These are phyloP conservation scores for Terfezia boudieri DNA, from an alignment of 495 filamentous ascomycete genomes.

Conservation along the genomic window DNA sequence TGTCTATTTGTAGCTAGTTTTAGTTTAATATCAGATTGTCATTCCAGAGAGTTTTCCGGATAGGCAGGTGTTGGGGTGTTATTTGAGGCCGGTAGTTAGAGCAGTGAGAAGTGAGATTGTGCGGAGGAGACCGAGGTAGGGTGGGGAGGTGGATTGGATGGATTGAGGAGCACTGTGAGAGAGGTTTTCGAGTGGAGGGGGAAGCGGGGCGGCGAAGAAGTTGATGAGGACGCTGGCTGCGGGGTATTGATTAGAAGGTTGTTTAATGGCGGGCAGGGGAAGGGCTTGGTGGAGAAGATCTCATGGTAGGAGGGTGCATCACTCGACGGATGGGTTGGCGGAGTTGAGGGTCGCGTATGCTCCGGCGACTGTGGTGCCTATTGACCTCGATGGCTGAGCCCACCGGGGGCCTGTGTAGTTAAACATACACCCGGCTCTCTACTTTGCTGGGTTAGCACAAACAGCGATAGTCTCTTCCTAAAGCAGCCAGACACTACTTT, in stretches of 20 bases:
- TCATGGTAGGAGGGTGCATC: conserved; percentile 43
- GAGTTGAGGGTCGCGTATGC: conserved; percentile 61
- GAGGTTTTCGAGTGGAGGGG: too few species aligned
- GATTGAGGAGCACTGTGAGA: conserved; percentile 60
- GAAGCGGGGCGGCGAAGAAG: too few species aligned
- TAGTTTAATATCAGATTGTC: too few species aligned
- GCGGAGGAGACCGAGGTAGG: too few species aligned
- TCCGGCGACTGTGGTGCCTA: conserved; percentile 50
- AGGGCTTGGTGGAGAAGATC: conserved; percentile 19
- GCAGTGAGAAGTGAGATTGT: conserved; percentile 22
- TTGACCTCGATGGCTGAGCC: conserved; percentile 51
- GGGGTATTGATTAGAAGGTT: conserved; percentile 21
- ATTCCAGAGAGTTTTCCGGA: conserved; percentile 81
- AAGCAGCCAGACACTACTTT: too few species aligned
- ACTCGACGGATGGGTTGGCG: conserved; percentile 46
- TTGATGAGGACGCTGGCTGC: too few species aligned
- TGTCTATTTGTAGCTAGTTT: too few species aligned
- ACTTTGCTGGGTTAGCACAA: too few species aligned
- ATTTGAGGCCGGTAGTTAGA: conserved; percentile 67
- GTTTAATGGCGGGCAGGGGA: conserved; percentile 15
- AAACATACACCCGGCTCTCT: too few species aligned
- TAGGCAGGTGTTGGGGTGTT: conserved; percentile 54
- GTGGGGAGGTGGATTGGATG: conserved; percentile 49
- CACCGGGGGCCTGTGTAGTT: too few species aligned
- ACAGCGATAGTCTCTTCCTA: too few species aligned